Base-by-base conservation (phyloP, 208 protist species). In the Vickermania ingenoplastis region DNA sequence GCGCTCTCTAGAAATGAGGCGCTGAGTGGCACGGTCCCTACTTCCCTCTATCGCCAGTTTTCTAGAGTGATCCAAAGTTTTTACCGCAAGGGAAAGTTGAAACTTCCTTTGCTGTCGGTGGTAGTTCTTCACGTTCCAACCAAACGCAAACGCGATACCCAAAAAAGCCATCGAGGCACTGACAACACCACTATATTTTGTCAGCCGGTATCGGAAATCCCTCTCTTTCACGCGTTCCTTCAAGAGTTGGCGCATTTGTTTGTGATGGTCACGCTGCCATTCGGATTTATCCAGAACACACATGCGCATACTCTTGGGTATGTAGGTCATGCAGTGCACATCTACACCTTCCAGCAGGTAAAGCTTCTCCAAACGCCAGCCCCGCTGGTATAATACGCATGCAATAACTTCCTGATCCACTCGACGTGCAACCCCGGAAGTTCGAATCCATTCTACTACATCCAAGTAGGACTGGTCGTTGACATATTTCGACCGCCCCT, bases 331-430 rank as follows among this genome's bases (percentile, higher is more conserved):
- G 74, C 77, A 74, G 71, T 82, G 59, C 22, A 94, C 77, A 61
- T 94, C 88, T 14, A 62, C 62, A 49, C 68, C 77, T 57, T 88
- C 78, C 29, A 94, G 71, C 21, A 92, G 60, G 54, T 94, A 92
- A 28, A 94, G 63, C 57, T 79, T 83, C 31, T 90, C 77, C 31
- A 79, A 75, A 7, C 84, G 70, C 88, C 88, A 94, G 2, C 84
- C 82, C 28, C 84, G 79, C 48, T 85, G 78, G 56, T 75, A 90
- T 3, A 94, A 78, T 24, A 83, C 75, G 54, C 71, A 82, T 23
- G 84, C 78, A 5, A 84, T 83, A 53, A 68, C 77, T 56, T 94
- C 81, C 55, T 83, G 79, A 54, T 94, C 79, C 17, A 61, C 62
- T 22, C 75, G 72, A 13, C 83, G 74, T 27, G 81, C 75, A 54